Base-by-base conservation (phyloP, 495 filamentous ascomycete genomes). In the Neurospora hispaniola region DNA sequence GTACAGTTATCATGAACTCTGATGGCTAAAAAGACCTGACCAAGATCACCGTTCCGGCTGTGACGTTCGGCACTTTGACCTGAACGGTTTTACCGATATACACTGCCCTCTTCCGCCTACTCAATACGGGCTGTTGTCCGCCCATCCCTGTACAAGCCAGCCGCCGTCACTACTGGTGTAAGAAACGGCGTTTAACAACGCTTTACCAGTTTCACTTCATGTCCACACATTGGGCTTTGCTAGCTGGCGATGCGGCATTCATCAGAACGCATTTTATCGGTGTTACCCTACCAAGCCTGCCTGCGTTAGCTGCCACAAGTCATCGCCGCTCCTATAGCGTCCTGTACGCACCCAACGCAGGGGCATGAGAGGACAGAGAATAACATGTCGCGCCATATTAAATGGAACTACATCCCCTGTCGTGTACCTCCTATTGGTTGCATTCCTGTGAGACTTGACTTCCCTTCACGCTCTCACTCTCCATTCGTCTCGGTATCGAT, bases 321-420 rank as follows among this genome's bases (percentile, higher is more conserved):
- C 70, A 66, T 39, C 20, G 42, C 70, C 27, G 70, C 31, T 27
- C 66, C 46, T 40, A 69, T 70, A 73, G 40, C 69, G 70, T 54
- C 71, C 66, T 59, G 40, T 62, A 68, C 44, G 10, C 27, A 43
- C 31, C 40, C 39, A 39, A 69, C 43, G 46, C 27, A 44, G 54
- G 54, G 14, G 54, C 27, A 54, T n/a, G 41, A 71, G 16, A n/a
- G 12, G 20, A 39, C 43, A 39, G 41, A 71, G 48, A 71, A 71
- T 23, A 12, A 23, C 20, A 71, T 43, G 42, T 48, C 42, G 42
- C 70, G 43, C 42, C 70, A 84, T 79, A 82, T 82, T 81, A 79
- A 78, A 83, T 80, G 78, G 81, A 76, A 76, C 75, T 59, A 72
- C 75, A 44, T 76, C 82, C 20, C 82, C 79, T 82, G 81, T 81